Base-by-base conservation (phyloP, 176 grass and related monocot species). In the Lolium perenne region DNA sequence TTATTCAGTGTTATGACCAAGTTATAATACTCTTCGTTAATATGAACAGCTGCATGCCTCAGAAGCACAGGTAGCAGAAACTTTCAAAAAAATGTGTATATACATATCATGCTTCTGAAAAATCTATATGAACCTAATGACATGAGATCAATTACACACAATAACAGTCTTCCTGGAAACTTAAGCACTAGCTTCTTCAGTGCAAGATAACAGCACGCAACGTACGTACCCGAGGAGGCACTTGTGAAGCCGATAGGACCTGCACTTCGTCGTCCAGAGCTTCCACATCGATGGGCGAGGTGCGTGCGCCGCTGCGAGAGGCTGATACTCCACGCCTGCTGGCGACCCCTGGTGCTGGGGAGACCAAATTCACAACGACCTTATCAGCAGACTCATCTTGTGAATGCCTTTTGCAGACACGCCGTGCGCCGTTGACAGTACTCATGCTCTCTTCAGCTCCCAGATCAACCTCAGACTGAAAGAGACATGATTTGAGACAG, bases 241-340 rank as follows among this genome's bases (percentile, higher is more conserved):
- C 81, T 87, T 65, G 85, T 4, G 89, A 87, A 53, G 89, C 67
- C 3, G 81, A 84, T 29, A 87, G 16, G 66, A 53, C 58, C 50
- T 87, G 85, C 41, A 87, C 89, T 80, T 91, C 89, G 80, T 91
- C 89, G 2, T 87, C 89, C 0, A 87, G 63, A 55, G 89, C 81
- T 60, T 87, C 85, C 80, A 91, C 85, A 23, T 91, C 85, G 41
- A 91, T 91, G n/a, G 89, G 89, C 17, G 85, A 80, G 38, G 70
- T 49, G 21, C 38, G 75, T 3, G 67, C 89, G 0, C 89, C 89
- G 68, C 50, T 2, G 0, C 16, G 54, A 50, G 60, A 68, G 48
- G 49, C 6, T 8, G 74, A 35, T 38, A 21, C 55, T 4, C 22
- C 74, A 7, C 6, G 65, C 14, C 2, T 35, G 38, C 57, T 90